Conservation (phyloP, 345 rosid species). For the Aquilaria yunnanensis region DNA sequence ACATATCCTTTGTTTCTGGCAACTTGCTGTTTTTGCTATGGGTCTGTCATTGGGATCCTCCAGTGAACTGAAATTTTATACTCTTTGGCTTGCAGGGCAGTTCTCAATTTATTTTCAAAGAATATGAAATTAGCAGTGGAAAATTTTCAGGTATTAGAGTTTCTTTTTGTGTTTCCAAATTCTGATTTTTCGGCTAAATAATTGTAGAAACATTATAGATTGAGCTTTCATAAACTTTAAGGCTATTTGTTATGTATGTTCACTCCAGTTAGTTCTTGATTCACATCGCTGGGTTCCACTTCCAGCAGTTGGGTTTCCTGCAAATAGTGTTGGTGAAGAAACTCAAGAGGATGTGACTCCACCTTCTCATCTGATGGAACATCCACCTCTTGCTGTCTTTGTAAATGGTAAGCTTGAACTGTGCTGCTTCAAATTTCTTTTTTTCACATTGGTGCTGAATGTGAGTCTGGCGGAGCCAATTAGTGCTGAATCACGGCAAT, state of each 20-base stretch:
- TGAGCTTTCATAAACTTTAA: too few relatives aligned
- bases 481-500: not conserved
- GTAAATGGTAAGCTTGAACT: slow-evolving; percentile 52
- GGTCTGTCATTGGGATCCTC: slow-evolving; percentile 16
- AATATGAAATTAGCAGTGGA: slow-evolving; percentile 77
- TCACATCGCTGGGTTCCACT: slow-evolving; percentile 97
- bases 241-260: slow-evolving; percentile 20
- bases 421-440: slow-evolving; percentile 1
- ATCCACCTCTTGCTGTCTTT: slow-evolving; percentile 97
- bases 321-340: slow-evolving; percentile 52
- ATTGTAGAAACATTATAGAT: too few relatives aligned
- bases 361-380: slow-evolving; percentile 93
- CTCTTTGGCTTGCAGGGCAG: slow-evolving; percentile 57
- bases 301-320: slow-evolving; percentile 81
- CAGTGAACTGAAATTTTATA: slow-evolving; percentile 40
- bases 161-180: not conserved
- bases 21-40: not conserved
- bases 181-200: not conserved
- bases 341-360: slow-evolving; percentile 88
- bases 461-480: not conserved
- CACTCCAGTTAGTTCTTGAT: slow-evolving; percentile 86
- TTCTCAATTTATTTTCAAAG: slow-evolving; percentile 83
- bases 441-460: not conserved
- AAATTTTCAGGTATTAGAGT: slow-evolving; percentile 66
- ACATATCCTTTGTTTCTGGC: not conserved